These are phyloP conservation scores for Aspergillus olivimuriae DNA, from an alignment of 495 filamentous ascomycete genomes.

Conservation along the genomic window DNA sequence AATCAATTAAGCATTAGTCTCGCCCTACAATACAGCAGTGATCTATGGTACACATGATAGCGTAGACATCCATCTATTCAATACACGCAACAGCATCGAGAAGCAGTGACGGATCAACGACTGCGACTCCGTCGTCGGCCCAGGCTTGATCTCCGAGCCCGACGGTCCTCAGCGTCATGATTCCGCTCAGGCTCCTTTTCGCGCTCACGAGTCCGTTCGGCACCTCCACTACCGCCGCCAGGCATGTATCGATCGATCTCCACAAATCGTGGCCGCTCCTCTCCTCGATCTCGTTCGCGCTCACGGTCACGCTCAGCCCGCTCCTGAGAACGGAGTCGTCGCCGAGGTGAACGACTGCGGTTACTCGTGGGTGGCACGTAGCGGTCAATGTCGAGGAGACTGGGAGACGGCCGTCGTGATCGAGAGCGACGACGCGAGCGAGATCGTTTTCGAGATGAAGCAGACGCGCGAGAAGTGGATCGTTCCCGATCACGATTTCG, in stretches of 20 bases:
- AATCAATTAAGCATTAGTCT: no score
- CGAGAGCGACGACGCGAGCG: conserved; percentile 1
- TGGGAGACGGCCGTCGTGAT: conserved; percentile 23
- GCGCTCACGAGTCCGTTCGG: conserved; percentile 21
- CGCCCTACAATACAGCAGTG: background rate
- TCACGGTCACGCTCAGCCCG: conserved; percentile 11
- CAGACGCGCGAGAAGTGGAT: conserved; percentile 15
- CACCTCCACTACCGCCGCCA: conserved; percentile 8
- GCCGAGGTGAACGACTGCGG: conserved; percentile 40
- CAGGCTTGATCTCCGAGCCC: conserved; percentile 15
- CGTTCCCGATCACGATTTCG: conserved; percentile 3
- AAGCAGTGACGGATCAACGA: conserved; percentile 1
- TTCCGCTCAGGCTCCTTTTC: conserved; percentile 4
- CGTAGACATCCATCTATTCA: background rate
- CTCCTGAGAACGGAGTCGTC: conserved; percentile 34
- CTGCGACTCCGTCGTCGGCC: conserved; percentile 17
- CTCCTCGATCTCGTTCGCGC: conserved; percentile 11
- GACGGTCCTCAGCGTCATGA: conserved; percentile 7
- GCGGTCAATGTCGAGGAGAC: conserved; percentile 41
- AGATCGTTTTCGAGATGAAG: conserved; percentile 21
- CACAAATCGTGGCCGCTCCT: conserved; percentile 18
- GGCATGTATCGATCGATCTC: conserved; percentile 55
- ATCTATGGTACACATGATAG: background rate
- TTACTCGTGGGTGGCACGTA: conserved; percentile 42
- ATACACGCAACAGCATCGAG: background rate